These are phyloP conservation scores for Gossypium thurberi DNA, from an alignment of 345 rosid species.

Conservation along the genomic window DNA sequence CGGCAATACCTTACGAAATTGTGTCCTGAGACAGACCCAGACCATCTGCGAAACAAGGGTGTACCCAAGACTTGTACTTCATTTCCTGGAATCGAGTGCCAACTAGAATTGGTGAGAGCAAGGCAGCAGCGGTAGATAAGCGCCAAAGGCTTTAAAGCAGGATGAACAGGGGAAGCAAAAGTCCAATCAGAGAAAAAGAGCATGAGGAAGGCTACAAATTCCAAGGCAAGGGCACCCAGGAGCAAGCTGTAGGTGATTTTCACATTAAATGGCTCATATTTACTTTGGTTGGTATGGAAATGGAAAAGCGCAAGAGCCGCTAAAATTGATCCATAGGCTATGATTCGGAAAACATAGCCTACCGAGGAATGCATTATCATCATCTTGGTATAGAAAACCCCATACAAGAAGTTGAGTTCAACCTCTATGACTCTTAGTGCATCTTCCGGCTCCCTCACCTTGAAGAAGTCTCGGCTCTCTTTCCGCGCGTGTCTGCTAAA, in stretches of 20 bases:
- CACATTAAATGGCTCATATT: constrained; percentile 25
- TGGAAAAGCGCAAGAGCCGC: constrained; percentile 18
- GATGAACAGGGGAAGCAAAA: background rate
- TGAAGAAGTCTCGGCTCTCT: constrained; percentile 39
- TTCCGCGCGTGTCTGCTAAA: constrained; percentile 39
- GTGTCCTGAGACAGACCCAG: background rate
- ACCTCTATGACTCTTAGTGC: constrained; percentile 41
- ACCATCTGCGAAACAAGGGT: background rate
- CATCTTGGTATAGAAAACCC: constrained; percentile 43
- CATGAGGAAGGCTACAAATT: constrained; percentile 31
- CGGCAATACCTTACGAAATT: background rate
- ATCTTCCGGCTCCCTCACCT: background rate
- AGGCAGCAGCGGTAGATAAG: background rate
- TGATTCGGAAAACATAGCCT: constrained; percentile 15
- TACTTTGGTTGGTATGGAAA: background rate
- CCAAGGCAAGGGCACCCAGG: constrained; percentile 37
- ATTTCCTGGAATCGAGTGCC: background rate
- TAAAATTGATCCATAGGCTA: constrained; percentile 21
- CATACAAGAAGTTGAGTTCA: constrained; percentile 59
- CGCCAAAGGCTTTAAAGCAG: background rate
- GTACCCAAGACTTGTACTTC: background rate
- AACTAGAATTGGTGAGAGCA: background rate
- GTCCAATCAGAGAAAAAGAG: constrained; percentile 41
- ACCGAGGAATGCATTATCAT: too few species aligned
- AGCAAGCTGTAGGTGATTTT: constrained; percentile 41